phyloP scores from a whole-genome alignment of 805 yeast genomes.

The Kazachstania psychrophila region DNA sequence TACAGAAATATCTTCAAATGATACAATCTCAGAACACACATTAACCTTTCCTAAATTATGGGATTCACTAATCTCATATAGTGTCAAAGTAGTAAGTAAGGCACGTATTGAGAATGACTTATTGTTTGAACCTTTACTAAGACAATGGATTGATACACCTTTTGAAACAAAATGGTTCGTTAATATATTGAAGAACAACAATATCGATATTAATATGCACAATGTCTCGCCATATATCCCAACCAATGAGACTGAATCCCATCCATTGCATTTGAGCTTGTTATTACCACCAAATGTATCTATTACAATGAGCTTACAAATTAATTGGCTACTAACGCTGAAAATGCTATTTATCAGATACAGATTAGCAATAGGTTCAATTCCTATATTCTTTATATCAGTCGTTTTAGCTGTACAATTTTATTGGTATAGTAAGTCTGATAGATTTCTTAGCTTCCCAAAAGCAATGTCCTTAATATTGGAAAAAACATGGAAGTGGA shows the following conservation, averaged over 20 bases:
- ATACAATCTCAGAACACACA: constrained; percentile 6
- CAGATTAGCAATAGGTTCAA: constrained; percentile 61
- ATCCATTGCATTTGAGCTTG: constrained; percentile 16
- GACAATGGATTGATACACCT: constrained; percentile 58
- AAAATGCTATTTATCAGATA: constrained; percentile 66
- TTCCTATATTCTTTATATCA: constrained; percentile 54
- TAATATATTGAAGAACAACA: constrained; percentile 34
- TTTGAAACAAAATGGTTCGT: constrained; percentile 76
- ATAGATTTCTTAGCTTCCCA: constrained; percentile 36
- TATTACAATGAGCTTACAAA: constrained; percentile 7
- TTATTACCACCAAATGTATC: constrained; percentile 19
- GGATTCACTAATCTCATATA: constrained; percentile 24
- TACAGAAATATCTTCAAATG: not conserved
- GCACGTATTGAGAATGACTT: not conserved
- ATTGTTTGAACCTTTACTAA: constrained; percentile 49
- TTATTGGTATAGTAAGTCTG: constrained; percentile 32
- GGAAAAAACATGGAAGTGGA: constrained; percentile 21
- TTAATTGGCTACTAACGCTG: constrained; percentile 37
- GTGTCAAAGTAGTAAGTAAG: constrained; percentile 8
- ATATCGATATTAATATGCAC: constrained; percentile 40
- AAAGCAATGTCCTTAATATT: constrained; percentile 37
- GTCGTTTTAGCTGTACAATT: constrained; percentile 50
- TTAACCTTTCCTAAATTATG: constrained; percentile 22
- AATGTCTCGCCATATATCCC: constrained; percentile 68
- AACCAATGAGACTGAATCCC: constrained; percentile 13